These are phyloP conservation scores for Cutaneotrichosporon sp. DNA, from an alignment of 1,284 basidiomycete species.

Conservation along the genomic window DNA sequence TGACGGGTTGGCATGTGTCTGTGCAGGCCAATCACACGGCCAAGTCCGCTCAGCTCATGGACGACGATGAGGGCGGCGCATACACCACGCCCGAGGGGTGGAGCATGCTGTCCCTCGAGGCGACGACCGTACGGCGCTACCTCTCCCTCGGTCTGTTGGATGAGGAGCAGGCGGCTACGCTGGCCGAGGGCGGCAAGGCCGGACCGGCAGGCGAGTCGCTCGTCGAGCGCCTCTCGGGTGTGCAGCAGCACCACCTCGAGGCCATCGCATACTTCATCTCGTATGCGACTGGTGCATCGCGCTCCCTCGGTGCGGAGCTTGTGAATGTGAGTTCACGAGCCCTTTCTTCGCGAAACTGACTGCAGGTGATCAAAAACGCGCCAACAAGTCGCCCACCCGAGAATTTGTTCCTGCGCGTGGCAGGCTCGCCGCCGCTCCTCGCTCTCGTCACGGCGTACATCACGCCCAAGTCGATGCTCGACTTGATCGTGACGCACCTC, in stretches of 20 bases:
- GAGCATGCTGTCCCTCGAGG: conserved; percentile 34
- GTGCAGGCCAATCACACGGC: conserved; percentile 21
- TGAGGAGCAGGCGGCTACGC: conserved; percentile 19
- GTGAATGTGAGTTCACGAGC: conserved; percentile 24
- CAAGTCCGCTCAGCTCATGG: conserved; percentile 22
- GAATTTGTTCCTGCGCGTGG: conserved; percentile 38
- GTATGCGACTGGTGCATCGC: conserved; percentile 32
- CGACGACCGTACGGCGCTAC: conserved; percentile 31
- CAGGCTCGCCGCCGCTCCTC: conserved; percentile 35
- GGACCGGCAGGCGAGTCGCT: conserved; percentile 31
- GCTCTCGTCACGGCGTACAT: conserved; percentile 25
- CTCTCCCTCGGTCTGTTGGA: conserved; percentile 33
- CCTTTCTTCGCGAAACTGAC: background rate
- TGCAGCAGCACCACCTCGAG: conserved; percentile 33
- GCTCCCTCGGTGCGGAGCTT: conserved; percentile 33
- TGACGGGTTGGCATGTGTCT: conserved; percentile 13
- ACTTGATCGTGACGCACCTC: conserved; percentile 28
- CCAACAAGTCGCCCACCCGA: conserved; percentile 34
- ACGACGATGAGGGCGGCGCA: conserved; percentile 40
- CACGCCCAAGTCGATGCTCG: conserved; percentile 28
- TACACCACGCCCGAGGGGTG: conserved; percentile 43
- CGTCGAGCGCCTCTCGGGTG: conserved; percentile 29
- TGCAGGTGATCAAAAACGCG: conserved; percentile 29
- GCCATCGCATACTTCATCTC: conserved; percentile 34
- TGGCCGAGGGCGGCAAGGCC: conserved; percentile 29